Conservation (phyloP, 192 early-diverging fungal species). For the Mortierella alpina region DNA sequence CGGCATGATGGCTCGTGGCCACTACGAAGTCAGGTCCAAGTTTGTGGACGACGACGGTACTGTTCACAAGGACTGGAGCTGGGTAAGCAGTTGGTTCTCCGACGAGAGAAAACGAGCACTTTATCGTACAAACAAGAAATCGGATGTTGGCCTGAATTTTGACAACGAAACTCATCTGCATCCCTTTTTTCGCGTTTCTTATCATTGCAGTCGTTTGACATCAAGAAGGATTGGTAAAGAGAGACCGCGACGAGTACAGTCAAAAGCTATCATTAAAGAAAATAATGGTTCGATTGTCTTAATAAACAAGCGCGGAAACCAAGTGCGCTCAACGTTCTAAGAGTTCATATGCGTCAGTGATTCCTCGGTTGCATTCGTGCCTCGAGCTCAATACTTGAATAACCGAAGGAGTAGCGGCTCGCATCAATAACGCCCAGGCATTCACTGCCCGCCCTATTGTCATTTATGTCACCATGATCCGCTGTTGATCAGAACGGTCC, state of each 20-base stretch:
- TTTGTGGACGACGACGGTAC: conserved; percentile 94
- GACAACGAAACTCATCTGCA: background rate
- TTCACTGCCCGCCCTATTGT: too few species aligned
- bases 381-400: too few species aligned
- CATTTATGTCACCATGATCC: too few species aligned
- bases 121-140: background rate
- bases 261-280: background rate
- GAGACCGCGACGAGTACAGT: background rate
- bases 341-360: too few species aligned
- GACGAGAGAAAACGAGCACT: conserved; percentile 2
- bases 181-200: background rate
- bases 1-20: conserved; percentile 92
- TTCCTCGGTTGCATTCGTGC: too few species aligned
- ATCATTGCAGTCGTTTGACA: conserved; percentile 71
- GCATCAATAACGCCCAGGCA: too few species aligned
- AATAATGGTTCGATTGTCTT: too few species aligned
- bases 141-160: background rate
- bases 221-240: conserved; percentile 88
- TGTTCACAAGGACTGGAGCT: conserved; percentile 84
- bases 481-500: too few species aligned
- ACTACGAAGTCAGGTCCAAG: conserved; percentile 90
- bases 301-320: too few species aligned
- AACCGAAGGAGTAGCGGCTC: too few species aligned
- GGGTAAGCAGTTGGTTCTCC: conserved; percentile 60
- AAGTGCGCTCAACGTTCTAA: too few species aligned